Percentiles rank a stretch among this genome's conserved stretches.
These are phyloP conservation scores for Hymenoscyphus infarciens DNA, from an alignment of 2,329 filamentous ascomycete genomes.

Conservation along the genomic window DNA sequence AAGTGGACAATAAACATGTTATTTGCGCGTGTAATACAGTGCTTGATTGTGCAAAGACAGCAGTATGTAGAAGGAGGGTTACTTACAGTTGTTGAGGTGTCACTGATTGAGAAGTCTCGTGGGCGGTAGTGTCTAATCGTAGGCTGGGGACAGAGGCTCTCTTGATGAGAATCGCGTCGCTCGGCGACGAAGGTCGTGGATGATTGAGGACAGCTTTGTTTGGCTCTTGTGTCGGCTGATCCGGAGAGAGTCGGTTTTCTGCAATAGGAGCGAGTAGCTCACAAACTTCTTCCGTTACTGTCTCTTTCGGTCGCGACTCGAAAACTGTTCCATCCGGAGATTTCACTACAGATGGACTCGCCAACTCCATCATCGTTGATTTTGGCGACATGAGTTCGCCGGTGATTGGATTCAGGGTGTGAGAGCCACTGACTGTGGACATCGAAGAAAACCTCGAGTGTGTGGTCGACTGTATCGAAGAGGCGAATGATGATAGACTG, in stretches of 20 bases:
- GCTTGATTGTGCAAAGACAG: not conserved
- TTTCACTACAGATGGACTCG: constrained; percentile 1
- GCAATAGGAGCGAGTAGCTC: constrained; percentile 28
- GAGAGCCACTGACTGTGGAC: constrained; percentile 31
- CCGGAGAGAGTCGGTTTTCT: constrained; percentile 21
- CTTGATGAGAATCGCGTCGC: constrained; percentile 35
- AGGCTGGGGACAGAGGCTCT: constrained; percentile 26
- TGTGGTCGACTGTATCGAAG: constrained; percentile 31
- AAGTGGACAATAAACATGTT: not conserved
- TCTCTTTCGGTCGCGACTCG: constrained; percentile 6
- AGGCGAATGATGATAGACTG: constrained; percentile 35
- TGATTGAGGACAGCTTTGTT: constrained; percentile 1
- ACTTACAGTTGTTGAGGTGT: constrained; percentile 24
- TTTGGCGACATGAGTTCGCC: constrained; percentile 15
- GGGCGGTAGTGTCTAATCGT: constrained; percentile 24
- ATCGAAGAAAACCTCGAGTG: constrained; percentile 36
- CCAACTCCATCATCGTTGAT: constrained; percentile 9
- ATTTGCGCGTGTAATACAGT: not conserved
- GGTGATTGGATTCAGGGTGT: constrained; percentile 8
- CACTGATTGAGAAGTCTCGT: constrained; percentile 16
- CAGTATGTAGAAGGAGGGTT: not conserved
- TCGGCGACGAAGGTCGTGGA: constrained; percentile 32
- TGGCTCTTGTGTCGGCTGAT: constrained; percentile 3
- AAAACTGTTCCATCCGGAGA: not conserved
- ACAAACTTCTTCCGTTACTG: constrained; percentile 16